Evolutionary conservation across 1,284 basidiomycete species (phyloP).

Genomic region (Schizophyllum amplum): DNA sequence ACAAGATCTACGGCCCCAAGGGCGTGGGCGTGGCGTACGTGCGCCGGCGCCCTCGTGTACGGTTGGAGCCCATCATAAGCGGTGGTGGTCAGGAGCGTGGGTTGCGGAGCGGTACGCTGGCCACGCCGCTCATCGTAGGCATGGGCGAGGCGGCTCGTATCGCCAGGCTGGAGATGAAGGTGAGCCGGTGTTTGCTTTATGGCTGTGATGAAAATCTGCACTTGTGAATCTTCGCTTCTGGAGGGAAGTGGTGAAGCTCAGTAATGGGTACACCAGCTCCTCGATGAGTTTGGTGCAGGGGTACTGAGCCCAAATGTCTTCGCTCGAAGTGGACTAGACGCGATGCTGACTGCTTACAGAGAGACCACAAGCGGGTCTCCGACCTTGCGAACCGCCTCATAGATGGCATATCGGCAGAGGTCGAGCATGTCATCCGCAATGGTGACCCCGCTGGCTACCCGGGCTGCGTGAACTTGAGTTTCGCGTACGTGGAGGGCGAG

Average conservation of each 20-base stretch:
- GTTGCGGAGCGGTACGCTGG: constrained; percentile 87
- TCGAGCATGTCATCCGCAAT: constrained; percentile 91
- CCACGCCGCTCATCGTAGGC: constrained; percentile 87
- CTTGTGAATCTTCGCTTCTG: constrained; percentile 25
- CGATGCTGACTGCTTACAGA: constrained; percentile 36
- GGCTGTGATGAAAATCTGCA: constrained; percentile 42
- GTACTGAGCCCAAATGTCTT: constrained; percentile 56
- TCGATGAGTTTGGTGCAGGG: constrained; percentile 76
- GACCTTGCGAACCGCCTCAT: constrained; percentile 80
- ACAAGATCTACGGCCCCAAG: constrained; percentile 99
- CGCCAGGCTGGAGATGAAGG: constrained; percentile 86
- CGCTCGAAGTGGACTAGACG: constrained; percentile 6
- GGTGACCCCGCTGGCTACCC: constrained; percentile 86
- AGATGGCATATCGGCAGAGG: constrained; percentile 72
- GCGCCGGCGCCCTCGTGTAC: constrained; percentile 84
- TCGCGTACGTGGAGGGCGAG: constrained; percentile 97
- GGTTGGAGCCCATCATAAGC: constrained; percentile 91
- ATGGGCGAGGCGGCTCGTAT: constrained; percentile 94
- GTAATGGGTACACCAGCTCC: constrained; percentile 34
- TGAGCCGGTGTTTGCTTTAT: constrained; percentile 39
- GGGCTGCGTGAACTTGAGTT: constrained; percentile 93
- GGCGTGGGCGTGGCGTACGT: constrained; percentile 95
- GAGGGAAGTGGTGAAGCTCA: constrained; percentile 31
- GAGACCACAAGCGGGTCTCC: constrained; percentile 77
- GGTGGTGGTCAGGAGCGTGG: constrained; percentile 99